Percentiles rank a stretch among this genome's conserved stretches.
Evolutionary conservation across 176 grass and related monocot genomes (phyloP).

Genomic region (Urochloa ruziziensis): DNA sequence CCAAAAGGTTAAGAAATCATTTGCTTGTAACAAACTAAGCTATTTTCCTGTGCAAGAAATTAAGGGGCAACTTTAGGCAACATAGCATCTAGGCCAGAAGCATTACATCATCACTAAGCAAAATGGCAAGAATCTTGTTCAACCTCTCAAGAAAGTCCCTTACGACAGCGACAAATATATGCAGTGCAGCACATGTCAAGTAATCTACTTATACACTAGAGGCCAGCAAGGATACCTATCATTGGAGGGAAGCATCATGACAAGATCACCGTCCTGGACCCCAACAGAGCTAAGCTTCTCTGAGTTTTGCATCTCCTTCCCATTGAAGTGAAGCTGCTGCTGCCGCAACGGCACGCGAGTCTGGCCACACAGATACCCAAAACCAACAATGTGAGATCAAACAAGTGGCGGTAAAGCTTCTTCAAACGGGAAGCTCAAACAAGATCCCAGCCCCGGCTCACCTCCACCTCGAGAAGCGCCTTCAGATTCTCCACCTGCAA

Average conservation of each 20-base stretch:
- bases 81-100: neutral
- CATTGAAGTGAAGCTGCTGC: conserved; percentile 86
- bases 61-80: neutral
- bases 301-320: conserved; percentile 78
- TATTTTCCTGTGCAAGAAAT: neutral
- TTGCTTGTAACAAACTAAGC: neutral
- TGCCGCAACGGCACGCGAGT: conserved; percentile 55
- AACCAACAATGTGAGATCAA: conserved; percentile 45
- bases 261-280: conserved; percentile 74
- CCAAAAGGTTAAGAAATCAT: neutral
- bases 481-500: conserved; percentile 97
- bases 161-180: neutral
- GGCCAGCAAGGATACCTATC: conserved; percentile 34
- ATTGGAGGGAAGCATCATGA: conserved; percentile 60
- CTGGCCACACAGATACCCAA: conserved; percentile 40
- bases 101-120: neutral
- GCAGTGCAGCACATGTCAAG: neutral
- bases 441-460: conserved; percentile 18
- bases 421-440: neutral
- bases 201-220: neutral
- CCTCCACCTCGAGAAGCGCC: conserved; percentile 95
- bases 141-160: neutral
- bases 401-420: neutral
- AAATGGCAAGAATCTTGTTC: neutral
- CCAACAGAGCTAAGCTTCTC: conserved; percentile 66